A percentile compares a stretch with the other conserved stretches of the same genome.
Conservation (phyloP, 2,329 filamentous ascomycete genomes). For the Metarhizium anisopliae region DNA sequence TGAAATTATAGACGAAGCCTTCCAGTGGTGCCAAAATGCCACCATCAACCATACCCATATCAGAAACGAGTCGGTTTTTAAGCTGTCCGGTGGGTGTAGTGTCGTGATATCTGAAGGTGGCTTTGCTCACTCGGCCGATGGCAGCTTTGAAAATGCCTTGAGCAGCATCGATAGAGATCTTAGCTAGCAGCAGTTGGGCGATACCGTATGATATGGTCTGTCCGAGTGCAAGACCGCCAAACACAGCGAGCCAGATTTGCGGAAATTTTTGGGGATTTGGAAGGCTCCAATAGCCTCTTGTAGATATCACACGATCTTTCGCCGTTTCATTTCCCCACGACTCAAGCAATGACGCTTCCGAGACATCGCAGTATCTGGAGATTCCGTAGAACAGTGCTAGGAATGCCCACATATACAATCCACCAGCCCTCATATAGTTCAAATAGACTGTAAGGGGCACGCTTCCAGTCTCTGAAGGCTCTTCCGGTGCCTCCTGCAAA, state of each 20-base stretch:
- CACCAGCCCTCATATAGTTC: slow-evolving; percentile 77
- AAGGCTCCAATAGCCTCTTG: slow-evolving; percentile 19
- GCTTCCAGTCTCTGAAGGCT: slow-evolving; percentile 46
- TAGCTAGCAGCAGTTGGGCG: slow-evolving; percentile 58
- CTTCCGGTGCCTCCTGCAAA: slow-evolving; percentile 22
- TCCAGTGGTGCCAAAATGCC: slow-evolving; percentile 71
- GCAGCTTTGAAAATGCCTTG: slow-evolving; percentile 66
- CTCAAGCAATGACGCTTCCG: slow-evolving; percentile 74
- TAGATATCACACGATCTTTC: neutral
- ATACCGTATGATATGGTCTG: slow-evolving; percentile 52
- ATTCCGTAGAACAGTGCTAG: slow-evolving; percentile 54
- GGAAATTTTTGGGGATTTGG: slow-evolving; percentile 62
- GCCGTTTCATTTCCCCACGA: slow-evolving; percentile 63
- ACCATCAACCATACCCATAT: slow-evolving; percentile 83
- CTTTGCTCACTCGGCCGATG: slow-evolving; percentile 63
- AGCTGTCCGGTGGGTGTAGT: slow-evolving; percentile 79
- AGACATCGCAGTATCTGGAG: slow-evolving; percentile 56
- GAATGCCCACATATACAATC: slow-evolving; percentile 61
- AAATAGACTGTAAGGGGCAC: slow-evolving; percentile 72
- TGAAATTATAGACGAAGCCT: slow-evolving; percentile 57
- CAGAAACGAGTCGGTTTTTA: slow-evolving; percentile 86
- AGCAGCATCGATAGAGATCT: slow-evolving; percentile 73
- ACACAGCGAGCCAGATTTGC: slow-evolving; percentile 63
- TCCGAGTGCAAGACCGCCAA: slow-evolving; percentile 54
- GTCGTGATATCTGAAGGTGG: slow-evolving; percentile 86